Evolutionary conservation across 2,329 filamentous ascomycete species (phyloP), one percentile per base, ranked within the genome.

Genomic region (Trichoderma endophyticum): DNA sequence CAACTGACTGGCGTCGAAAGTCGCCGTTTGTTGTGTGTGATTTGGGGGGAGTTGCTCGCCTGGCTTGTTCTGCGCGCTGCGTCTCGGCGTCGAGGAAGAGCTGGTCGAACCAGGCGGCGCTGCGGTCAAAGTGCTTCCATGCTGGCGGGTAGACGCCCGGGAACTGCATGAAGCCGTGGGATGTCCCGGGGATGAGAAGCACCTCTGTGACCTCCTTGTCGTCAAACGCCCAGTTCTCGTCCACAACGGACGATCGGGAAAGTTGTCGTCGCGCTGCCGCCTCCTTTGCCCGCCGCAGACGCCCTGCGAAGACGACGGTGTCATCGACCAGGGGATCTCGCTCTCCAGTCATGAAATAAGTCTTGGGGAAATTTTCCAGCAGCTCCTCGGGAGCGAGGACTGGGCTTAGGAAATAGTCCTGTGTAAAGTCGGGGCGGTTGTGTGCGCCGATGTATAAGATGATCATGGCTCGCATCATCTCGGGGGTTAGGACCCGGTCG

Each of bases 401-500:
- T 0, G 96, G 96, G 0, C 93, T 97, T 3, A 99, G 88, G 0
- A 97, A 88, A 79, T 94, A 98, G 81, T 99, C 95, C 7, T 93
- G 93, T 32, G 90, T 90, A 80, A 99, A 98, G 79, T 98, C 94
- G 0, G 96, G 96, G 1, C 95, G 91, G 80, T 96, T 93, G 79
- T 98, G 93, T 0, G 95, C 94, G 0, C 96, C 96, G 70, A 99
- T 93, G 80, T 99, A 99, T 4, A 99, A 86, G 75, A 99, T 97
- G 75, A 99, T 97, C 95, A 99, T 98, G 74, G 95, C 94, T 36
- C 96, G 92, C 92, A 98, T 98, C 94, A 98, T 97, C 81, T 99
- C 96, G 0, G 96, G 95, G 0, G 94, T 95, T 15, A 99, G 86
- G 32, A 99, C 93, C 32, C 96, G 92, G 81, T 99, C 96, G 80